These are phyloP conservation scores for Leccinum uliginosum DNA, from an alignment of 768 basidiomycete genomes.

Conservation along the genomic window DNA sequence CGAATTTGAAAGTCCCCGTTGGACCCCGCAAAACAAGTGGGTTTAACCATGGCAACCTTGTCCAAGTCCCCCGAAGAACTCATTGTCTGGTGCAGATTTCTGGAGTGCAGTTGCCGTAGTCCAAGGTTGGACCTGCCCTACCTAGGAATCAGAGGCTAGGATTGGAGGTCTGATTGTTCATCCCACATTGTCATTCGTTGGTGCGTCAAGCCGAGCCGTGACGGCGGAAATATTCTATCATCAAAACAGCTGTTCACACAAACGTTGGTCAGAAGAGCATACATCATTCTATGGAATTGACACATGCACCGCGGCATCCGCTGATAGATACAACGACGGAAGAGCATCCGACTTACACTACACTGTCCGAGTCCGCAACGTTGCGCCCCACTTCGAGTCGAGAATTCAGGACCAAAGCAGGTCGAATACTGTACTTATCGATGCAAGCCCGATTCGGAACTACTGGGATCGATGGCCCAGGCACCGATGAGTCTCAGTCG, in stretches of 20 bases:
- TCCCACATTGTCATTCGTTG: neutral
- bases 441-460: neutral
- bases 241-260: neutral
- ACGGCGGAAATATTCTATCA: neutral
- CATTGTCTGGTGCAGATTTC: neutral
- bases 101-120: neutral
- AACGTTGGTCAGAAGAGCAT: neutral
- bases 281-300: conserved; percentile 3
- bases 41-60: neutral
- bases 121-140: neutral
- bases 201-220: neutral
- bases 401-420: neutral
- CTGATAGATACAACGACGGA: conserved; percentile 2
- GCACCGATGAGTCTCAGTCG: conserved; percentile 12
- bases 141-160: too few relatives aligned
- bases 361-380: neutral
- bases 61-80: neutral
- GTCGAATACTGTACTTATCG: neutral
- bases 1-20: neutral
- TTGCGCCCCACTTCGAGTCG: neutral
- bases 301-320: conserved; percentile 2
- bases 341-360: neutral
- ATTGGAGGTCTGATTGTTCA: neutral
- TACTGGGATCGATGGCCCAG: neutral
- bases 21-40: neutral